Evolutionary conservation across 495 filamentous ascomycete species (phyloP).

Genomic region (Apiosordaria backusii): DNA sequence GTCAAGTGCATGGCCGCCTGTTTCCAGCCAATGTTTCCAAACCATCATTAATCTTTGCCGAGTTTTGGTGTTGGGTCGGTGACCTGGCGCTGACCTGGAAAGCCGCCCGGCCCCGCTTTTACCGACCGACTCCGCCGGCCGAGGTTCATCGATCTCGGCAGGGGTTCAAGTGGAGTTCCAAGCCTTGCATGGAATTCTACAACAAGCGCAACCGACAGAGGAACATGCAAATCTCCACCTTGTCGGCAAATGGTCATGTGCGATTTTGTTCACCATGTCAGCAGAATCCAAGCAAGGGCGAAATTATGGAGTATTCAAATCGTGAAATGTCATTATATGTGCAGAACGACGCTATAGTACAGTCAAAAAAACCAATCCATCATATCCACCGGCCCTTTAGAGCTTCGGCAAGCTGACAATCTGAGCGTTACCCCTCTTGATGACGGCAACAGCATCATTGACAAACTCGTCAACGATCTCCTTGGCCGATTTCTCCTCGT

Average conservation of each 20-base stretch:
- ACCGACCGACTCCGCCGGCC: not conserved
- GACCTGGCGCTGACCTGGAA: slow-evolving; percentile 3
- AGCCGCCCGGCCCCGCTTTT: slow-evolving; percentile 9
- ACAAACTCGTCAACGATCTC: slow-evolving; percentile 93
- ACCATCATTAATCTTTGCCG: slow-evolving; percentile 4
- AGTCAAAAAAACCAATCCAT: not conserved
- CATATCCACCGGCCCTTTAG: not conserved
- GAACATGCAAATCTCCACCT: too few species aligned
- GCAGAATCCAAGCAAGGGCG: not conserved
- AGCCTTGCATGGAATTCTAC: not conserved
- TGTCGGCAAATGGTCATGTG: too few species aligned
- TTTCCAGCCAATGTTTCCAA: slow-evolving; percentile 5
- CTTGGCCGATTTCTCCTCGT: slow-evolving; percentile 90
- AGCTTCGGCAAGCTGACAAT: slow-evolving; percentile 18
- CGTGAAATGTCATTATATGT: slow-evolving; percentile 9
- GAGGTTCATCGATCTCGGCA: not conserved
- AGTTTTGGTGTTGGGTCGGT: slow-evolving; percentile 12
- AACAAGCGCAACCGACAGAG: too few species aligned
- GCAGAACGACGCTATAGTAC: slow-evolving; percentile 9
- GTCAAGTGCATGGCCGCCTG: not conserved
- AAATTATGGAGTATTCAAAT: not conserved
- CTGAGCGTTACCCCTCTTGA: slow-evolving; percentile 27
- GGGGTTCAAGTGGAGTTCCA: not conserved
- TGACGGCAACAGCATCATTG: slow-evolving; percentile 59
- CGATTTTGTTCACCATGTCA: too few species aligned